Evolutionary conservation across 1,139 yeast genomes (phyloP).

Genomic region (Yarrowia galli): DNA sequence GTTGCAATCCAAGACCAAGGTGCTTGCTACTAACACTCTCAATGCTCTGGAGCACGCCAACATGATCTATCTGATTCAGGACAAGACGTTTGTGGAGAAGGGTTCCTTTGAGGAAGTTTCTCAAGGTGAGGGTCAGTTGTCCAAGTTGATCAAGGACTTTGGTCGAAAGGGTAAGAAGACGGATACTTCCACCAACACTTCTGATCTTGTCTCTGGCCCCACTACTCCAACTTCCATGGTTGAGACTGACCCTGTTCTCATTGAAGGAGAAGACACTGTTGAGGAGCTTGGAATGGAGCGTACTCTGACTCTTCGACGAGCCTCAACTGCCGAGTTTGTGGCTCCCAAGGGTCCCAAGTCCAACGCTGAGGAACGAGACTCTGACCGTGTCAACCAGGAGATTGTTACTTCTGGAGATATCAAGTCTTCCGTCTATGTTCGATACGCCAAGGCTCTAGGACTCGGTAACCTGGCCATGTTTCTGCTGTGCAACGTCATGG

Average conservation of each 20-base stretch:
- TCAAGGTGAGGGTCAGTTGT: conserved; percentile 44
- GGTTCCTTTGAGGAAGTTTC: conserved; percentile 47
- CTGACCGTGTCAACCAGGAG: conserved; percentile 25
- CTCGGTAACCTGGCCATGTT: conserved; percentile 18
- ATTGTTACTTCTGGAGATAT: conserved; percentile 27
- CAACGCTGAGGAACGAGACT: conserved; percentile 5
- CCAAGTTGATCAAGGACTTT: conserved; percentile 49
- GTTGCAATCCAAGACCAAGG: conserved; percentile 70
- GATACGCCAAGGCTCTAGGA: conserved; percentile 38
- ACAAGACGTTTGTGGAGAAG: conserved; percentile 60
- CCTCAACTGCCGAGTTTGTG: conserved; percentile 17
- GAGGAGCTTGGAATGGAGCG: conserved; percentile 9
- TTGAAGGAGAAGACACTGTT: conserved; percentile 15
- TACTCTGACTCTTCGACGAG: conserved; percentile 32
- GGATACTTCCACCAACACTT: not conserved
- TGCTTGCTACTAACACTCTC: conserved; percentile 82
- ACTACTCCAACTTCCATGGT: conserved; percentile 8
- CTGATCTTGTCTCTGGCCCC: conserved; percentile 11
- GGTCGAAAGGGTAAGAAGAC: conserved; percentile 47
- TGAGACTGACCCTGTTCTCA: conserved; percentile 1
- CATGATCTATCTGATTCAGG: conserved; percentile 64
- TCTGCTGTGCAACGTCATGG: conserved; percentile 22
- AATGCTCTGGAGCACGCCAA: conserved; percentile 74
- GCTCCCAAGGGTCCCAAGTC: conserved; percentile 31
- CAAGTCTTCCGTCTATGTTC: conserved; percentile 32